These are phyloP conservation scores for Setaria italica DNA, from an alignment of 202 grass and related monocot species.

Conservation along the genomic window DNA sequence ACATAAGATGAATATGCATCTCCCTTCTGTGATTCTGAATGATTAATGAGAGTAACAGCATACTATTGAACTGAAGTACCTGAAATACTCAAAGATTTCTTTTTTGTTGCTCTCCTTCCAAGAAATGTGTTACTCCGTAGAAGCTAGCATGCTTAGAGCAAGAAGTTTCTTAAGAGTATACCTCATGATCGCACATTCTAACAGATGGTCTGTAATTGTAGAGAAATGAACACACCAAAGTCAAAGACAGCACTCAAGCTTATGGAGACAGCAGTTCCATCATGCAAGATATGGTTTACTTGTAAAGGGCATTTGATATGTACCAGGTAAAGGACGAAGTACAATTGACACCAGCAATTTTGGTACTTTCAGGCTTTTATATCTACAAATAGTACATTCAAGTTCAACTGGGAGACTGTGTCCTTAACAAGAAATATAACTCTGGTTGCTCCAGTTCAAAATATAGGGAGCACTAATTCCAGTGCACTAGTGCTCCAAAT, in stretches of 20 bases:
- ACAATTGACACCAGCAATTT: not conserved
- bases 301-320: constrained; percentile 77
- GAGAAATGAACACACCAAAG: constrained; percentile 74
- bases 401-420: not conserved
- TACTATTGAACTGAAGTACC: not conserved
- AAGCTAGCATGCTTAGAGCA: not conserved
- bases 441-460: not conserved
- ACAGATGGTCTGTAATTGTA: constrained; percentile 36
- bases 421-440: not conserved
- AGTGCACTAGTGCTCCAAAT: not conserved
- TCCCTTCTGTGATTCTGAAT: not conserved
- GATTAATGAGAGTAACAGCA: not conserved
- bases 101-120: not conserved
- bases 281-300: constrained; percentile 83
- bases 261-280: constrained; percentile 57
- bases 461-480: not conserved
- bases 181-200: not conserved
- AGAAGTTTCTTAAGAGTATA: constrained; percentile 1
- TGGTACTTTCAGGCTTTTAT: not conserved
- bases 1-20: not conserved
- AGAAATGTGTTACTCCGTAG: not conserved
- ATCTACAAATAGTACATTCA: not conserved
- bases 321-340: constrained; percentile 51
- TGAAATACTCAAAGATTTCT: not conserved
- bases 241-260: constrained; percentile 76